These are phyloP conservation scores for Brasenia schreberi DNA, from an alignment of 164 flowering plant genomes.

Conservation along the genomic window DNA sequence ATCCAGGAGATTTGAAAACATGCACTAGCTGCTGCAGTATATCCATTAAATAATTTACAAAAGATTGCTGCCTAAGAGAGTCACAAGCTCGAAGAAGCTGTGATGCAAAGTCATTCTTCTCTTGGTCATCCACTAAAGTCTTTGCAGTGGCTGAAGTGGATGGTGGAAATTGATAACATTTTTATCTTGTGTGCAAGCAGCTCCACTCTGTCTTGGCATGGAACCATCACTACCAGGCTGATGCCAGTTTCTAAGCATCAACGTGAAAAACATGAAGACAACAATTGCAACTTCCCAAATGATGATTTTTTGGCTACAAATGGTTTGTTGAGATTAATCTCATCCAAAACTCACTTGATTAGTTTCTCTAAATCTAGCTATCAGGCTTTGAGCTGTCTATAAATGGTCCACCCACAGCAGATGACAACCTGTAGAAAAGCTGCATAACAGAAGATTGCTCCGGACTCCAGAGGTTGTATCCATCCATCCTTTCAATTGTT, in stretches of 20 bases:
- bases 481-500: conserved; percentile 91
- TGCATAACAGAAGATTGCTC: conserved; percentile 96
- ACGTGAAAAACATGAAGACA: conserved; percentile 92
- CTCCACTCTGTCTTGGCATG: conserved; percentile 34
- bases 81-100: conserved; percentile 77
- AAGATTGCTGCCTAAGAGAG: conserved; percentile 77
- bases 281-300: conserved; percentile 90
- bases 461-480: conserved; percentile 68
- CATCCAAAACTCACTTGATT: conserved; percentile 82
- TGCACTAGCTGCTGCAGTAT: conserved; percentile 78
- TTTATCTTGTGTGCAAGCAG: conserved; percentile 50
- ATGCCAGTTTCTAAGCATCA: conserved; percentile 98
- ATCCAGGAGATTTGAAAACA: conserved; percentile 84
- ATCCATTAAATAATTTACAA: conserved; percentile 85
- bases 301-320: conserved; percentile 54
- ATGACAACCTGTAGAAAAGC: conserved; percentile 81
- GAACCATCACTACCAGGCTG: conserved; percentile 82
- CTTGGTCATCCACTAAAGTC: conserved; percentile 44
- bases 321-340: conserved; percentile 61
- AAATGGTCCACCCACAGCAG: conserved; percentile 96
- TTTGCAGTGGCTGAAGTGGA: conserved; percentile 15
- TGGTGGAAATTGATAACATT: conserved; percentile 18
- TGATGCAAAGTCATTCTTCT: conserved; percentile 65
- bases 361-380: conserved; percentile 67
- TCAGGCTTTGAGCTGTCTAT: conserved; percentile 71